Conservation (phyloP, 108 stramenopile genomes). For the Mediolabrus comicus region DNA sequence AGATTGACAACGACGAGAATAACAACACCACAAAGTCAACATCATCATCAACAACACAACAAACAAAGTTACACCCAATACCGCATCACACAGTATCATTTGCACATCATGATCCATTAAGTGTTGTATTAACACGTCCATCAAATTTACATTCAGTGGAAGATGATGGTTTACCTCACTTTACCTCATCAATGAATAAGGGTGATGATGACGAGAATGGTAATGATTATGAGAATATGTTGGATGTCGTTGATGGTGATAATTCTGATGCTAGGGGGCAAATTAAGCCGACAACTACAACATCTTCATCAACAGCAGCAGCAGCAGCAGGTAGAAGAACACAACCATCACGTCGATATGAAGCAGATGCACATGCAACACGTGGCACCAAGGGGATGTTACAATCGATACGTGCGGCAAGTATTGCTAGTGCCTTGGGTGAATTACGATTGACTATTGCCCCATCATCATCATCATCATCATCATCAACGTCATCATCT, state of each 20-base stretch:
- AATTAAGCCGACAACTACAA: not conserved
- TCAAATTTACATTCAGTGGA: conserved; percentile 22
- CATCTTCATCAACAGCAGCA: not conserved
- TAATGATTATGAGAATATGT: too few relatives aligned
- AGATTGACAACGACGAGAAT: not conserved
- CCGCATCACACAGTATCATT: conserved; percentile 26
- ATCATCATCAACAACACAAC: not conserved
- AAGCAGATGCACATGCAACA: conserved; percentile 77
- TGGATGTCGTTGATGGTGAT: not conserved
- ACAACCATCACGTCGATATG: conserved; percentile 33
- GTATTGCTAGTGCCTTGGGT: conserved; percentile 72
- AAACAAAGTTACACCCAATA: conserved; percentile 8
- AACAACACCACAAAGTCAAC: not conserved
- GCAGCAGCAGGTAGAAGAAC: not conserved
- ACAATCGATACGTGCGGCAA: conserved; percentile 67
- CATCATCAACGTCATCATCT: too few relatives aligned
- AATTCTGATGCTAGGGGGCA: not conserved
- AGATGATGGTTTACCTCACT: conserved; percentile 10
- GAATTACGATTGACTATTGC: conserved; percentile 59
- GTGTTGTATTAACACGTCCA: conserved; percentile 27
- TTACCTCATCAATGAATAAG: too few relatives aligned
- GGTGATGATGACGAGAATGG: too few relatives aligned
- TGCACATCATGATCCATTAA: conserved; percentile 40
- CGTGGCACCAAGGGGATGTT: conserved; percentile 78
- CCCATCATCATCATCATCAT: not conserved